Base-by-base conservation (phyloP, 164 flowering plant species). In the Berberis vulgaris region DNA sequence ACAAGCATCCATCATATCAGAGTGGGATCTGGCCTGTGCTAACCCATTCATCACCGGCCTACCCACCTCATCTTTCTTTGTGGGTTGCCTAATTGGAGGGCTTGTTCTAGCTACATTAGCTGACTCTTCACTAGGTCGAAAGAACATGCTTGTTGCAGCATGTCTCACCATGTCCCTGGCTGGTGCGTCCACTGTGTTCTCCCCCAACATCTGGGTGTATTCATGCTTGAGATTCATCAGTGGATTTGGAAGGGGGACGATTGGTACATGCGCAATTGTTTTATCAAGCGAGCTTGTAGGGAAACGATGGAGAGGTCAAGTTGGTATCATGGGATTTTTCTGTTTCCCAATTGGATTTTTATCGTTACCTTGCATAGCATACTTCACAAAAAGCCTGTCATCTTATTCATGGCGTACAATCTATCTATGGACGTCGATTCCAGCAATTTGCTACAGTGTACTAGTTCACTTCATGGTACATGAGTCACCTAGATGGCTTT, bases 401-500 rank as follows among this genome's bases (percentile, higher is more conserved):
- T 26, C 26, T 26, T 26, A 26, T 26, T 79, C 95, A 0, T 90
- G 95, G 97, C 70, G 87, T 40, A 44, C 7, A 7, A 66, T 90
- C 10, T 89, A 89, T 45, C 56, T 83, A 0, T 77, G 76, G 71
- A 81, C 85, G 0, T 83, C 93, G 0, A 3, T 73, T 0, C 89
- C 88, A 0, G 50, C 80, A 1, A 38, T 82, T 0, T 2, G 72
- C 2, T 86, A 89, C 65, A 77, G 77, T 12, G 2, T 75, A 0
- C 0, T 78, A 2, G 67, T 83, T 5, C 71, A 67, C 10, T 69
- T 82, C 26, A 59, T 71, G 0, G 84, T 82, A 7, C 62, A 46
- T 3, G 96, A 93, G 63, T 93, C 98, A 4, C 96, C 97, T 0
- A 71, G 89, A 52, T 88, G 97, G 95, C 86, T 89, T 2, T 74